Evolutionary conservation across 2,329 filamentous ascomycete genomes (phyloP).

Genomic region (Diplocarpon mali): DNA sequence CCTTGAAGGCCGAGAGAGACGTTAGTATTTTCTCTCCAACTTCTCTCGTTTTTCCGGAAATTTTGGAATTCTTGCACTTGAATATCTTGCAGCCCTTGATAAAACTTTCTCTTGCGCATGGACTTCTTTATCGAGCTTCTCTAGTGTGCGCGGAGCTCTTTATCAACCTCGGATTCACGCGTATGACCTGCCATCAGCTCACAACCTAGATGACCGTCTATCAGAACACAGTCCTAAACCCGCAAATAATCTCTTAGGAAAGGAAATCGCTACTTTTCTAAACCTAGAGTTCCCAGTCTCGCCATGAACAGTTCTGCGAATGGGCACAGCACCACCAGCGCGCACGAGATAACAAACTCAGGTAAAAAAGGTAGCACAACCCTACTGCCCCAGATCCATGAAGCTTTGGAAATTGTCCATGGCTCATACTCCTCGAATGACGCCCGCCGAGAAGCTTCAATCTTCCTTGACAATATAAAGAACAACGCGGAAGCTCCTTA

Average conservation of each 20-base stretch:
- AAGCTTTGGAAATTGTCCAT: constrained; percentile 82
- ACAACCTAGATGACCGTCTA: constrained; percentile 15
- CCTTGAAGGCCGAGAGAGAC: no score
- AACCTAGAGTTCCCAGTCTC: neutral
- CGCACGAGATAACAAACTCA: constrained; percentile 13
- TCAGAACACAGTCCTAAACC: neutral
- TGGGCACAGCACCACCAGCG: constrained; percentile 4
- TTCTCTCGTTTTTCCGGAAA: no score
- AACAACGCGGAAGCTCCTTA: constrained; percentile 66
- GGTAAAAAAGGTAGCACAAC: constrained; percentile 32
- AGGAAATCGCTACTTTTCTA: neutral
- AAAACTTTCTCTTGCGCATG: neutral
- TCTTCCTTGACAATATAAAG: constrained; percentile 81
- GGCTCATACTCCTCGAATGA: constrained; percentile 70
- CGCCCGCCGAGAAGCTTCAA: constrained; percentile 69
- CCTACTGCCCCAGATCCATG: constrained; percentile 58
- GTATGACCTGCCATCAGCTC: no score
- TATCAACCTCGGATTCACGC: constrained; percentile 8
- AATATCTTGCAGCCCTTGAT: neutral
- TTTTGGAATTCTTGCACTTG: neutral
- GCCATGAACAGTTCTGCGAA: constrained; percentile 19
- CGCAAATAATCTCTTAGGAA: neutral
- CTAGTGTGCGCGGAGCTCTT: constrained; percentile 7
- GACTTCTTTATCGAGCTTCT: constrained; percentile 3
- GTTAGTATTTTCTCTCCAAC: no score